Evolutionary conservation across 2,329 filamentous ascomycete species (phyloP).

Genomic region (Phialocephala sp.): DNA sequence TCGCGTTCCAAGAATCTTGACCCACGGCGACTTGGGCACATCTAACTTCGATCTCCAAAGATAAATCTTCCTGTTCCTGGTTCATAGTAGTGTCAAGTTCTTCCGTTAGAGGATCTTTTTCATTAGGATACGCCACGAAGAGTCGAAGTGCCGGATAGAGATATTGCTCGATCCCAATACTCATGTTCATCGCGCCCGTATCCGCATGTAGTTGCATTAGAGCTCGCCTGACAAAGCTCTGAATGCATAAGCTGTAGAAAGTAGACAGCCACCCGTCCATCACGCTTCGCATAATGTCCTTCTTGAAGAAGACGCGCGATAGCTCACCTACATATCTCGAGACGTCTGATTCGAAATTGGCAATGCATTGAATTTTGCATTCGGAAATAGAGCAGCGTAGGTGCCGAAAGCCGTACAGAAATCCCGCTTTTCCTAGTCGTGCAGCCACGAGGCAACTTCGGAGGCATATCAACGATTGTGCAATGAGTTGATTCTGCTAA

Average conservation of each 20-base stretch:
- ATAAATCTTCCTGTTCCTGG: not conserved
- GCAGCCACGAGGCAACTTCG: constrained; percentile 9
- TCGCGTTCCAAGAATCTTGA: not conserved
- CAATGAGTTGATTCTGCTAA: constrained; percentile 19
- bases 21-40: not conserved
- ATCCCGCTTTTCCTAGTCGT: not conserved
- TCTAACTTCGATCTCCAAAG: not conserved
- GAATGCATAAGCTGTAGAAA: constrained; percentile 31
- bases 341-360: not conserved
- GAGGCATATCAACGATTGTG: constrained; percentile 17
- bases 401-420: not conserved
- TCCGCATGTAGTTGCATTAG: too few species aligned
- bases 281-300: constrained; percentile 24
- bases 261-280: constrained; percentile 21
- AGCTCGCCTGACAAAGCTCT: constrained; percentile 22
- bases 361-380: not conserved
- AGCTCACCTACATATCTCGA: constrained; percentile 11
- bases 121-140: not conserved
- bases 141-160: not conserved
- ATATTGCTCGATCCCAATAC: not conserved
- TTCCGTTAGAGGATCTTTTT: not conserved
- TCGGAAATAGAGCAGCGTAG: not conserved
- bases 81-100: not conserved
- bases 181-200: not conserved
- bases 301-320: constrained; percentile 28